These are phyloP conservation scores for Phytophthora sojae DNA, from an alignment of 352 stramenopile genomes.

Conservation along the genomic window DNA sequence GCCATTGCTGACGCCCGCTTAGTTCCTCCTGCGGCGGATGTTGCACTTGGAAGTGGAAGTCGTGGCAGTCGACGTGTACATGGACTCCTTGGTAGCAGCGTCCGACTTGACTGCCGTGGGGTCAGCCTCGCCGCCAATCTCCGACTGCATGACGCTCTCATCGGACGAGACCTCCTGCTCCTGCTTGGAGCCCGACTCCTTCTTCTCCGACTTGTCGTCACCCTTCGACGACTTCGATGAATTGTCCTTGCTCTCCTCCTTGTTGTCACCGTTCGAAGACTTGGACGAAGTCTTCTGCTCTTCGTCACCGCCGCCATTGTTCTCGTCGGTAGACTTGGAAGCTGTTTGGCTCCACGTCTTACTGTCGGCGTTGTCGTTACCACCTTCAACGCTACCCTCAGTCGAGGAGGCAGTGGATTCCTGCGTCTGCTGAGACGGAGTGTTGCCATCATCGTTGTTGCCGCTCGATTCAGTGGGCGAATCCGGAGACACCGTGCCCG, in stretches of 20 bases:
- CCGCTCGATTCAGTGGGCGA: conserved; percentile 6
- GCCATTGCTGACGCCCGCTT: conserved; percentile 9
- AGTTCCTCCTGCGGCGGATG: conserved; percentile 29
- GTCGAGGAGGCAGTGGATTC: neutral
- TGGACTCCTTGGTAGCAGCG: conserved; percentile 1
- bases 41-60: conserved; percentile 24
- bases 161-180: conserved; percentile 13
- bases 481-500: conserved; percentile 7
- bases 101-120: conserved; percentile 2
- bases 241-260: neutral
- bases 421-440: neutral
- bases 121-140: conserved; percentile 18
- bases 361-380: neutral
- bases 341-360: neutral
- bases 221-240: conserved; percentile 6
- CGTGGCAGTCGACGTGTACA: neutral
- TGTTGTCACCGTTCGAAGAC: conserved; percentile 3
- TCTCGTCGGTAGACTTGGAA: conserved; percentile 1
- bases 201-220: conserved; percentile 16
- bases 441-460: neutral
- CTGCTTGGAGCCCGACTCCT: neutral
- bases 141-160: conserved; percentile 25
- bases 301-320: neutral
- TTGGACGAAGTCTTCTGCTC: neutral
- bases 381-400: neutral